Percentiles rank a stretch among this genome's conserved stretches.
Conservation (phyloP, 176 grass and related monocot genomes). For the Alloteropsis semialata region DNA sequence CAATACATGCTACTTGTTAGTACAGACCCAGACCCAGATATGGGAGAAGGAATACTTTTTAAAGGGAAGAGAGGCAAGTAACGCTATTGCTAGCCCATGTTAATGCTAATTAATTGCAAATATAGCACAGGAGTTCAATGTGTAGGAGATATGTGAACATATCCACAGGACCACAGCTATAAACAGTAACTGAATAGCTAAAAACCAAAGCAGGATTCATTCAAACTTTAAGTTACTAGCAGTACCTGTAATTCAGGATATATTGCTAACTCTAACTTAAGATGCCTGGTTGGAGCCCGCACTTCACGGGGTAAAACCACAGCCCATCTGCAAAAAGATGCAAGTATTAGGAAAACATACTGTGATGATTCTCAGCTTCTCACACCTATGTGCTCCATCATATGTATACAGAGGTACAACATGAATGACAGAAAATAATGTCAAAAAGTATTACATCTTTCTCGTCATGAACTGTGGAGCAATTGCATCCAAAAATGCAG, state of each 20-base stretch:
- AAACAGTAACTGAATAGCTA: background rate
- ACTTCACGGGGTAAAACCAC: constrained; percentile 73
- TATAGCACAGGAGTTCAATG: background rate
- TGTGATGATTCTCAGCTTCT: background rate
- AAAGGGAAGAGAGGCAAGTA: background rate
- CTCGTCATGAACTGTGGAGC: constrained; percentile 78
- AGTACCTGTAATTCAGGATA: constrained; percentile 77
- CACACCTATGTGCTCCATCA: background rate
- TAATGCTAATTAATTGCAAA: background rate
- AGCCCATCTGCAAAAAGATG: constrained; percentile 61
- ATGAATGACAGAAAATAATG: background rate
- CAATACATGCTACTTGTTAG: background rate
- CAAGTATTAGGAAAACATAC: constrained; percentile 17
- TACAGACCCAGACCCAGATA: background rate
- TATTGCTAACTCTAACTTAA: constrained; percentile 80
- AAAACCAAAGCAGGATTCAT: background rate
- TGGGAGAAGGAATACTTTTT: background rate
- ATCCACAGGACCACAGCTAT: background rate
- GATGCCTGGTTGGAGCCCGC: constrained; percentile 42
- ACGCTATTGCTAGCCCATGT: constrained; percentile 1
- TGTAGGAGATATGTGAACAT: background rate
- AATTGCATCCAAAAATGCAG: constrained; percentile 84
- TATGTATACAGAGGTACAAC: background rate
- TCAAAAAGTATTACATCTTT: constrained; percentile 56
- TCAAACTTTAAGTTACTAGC: background rate